Conservation (phyloP, 1,284 basidiomycete genomes). For the Malassezia psittaci region DNA sequence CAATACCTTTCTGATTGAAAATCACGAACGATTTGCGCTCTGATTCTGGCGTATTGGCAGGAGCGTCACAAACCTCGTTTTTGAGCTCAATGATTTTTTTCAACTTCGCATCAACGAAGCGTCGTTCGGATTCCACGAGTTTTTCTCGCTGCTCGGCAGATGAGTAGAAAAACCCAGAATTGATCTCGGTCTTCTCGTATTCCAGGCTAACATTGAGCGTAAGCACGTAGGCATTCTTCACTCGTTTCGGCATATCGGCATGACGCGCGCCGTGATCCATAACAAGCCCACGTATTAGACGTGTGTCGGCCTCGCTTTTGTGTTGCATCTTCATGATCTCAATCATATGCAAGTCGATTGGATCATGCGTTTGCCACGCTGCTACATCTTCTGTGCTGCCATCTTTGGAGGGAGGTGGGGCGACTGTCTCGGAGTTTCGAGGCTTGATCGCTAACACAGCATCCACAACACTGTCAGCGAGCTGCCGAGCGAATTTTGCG, state of each 20-base stretch:
- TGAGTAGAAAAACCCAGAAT: slow-evolving; percentile 99
- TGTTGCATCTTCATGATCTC: slow-evolving; percentile 99
- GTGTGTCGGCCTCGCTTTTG: slow-evolving; percentile 93
- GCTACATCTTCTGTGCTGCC: slow-evolving; percentile 33
- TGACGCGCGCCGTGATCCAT: slow-evolving; percentile 88
- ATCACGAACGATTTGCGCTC: slow-evolving; percentile 79
- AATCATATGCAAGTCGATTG: slow-evolving; percentile 98
- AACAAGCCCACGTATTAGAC: slow-evolving; percentile 86
- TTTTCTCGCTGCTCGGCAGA: slow-evolving; percentile 97
- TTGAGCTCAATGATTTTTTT: slow-evolving; percentile 97
- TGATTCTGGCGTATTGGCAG: slow-evolving; percentile 24
- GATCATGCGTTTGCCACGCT: slow-evolving; percentile 49
- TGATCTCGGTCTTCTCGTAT: slow-evolving; percentile 99
- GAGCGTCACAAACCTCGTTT: slow-evolving; percentile 70
- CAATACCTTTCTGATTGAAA: slow-evolving; percentile 99
- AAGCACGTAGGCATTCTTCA: slow-evolving; percentile 91
- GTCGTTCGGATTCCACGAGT: slow-evolving; percentile 91
- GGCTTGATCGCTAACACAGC: slow-evolving; percentile 77
- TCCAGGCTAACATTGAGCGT: slow-evolving; percentile 96
- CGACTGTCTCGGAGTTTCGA: slow-evolving; percentile 22
- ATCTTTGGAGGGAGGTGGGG: slow-evolving; percentile 30
- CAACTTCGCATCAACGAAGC: slow-evolving; percentile 86
- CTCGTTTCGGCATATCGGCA: slow-evolving; percentile 96
- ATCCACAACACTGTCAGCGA: slow-evolving; percentile 87
- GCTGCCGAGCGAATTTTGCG: slow-evolving; percentile 68